Evolutionary conservation across 768 basidiomycete species (phyloP).

Genomic region (Lepiota subincarnata): DNA sequence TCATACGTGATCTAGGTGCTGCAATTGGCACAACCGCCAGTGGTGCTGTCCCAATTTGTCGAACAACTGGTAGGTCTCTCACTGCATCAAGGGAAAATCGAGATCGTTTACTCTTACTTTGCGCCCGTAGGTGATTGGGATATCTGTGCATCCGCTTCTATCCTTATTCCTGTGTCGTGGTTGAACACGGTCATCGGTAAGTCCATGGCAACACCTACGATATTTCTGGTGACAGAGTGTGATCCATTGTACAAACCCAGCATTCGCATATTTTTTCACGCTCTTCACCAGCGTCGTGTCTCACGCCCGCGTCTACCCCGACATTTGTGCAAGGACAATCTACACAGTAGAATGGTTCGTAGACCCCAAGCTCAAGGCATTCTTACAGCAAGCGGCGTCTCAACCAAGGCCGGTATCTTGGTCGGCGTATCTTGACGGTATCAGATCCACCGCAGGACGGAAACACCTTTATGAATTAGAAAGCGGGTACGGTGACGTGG

Average conservation of each 20-base stretch:
- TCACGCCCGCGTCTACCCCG: slow-evolving; percentile 38
- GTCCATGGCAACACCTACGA: slow-evolving; percentile 16
- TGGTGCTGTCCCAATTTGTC: slow-evolving; percentile 29
- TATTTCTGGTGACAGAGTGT: not conserved
- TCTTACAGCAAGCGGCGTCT: slow-evolving; percentile 5
- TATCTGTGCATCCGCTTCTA: slow-evolving; percentile 42
- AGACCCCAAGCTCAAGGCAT: slow-evolving; percentile 1
- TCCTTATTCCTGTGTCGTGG: slow-evolving; percentile 48
- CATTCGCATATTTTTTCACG: slow-evolving; percentile 49
- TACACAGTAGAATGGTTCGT: slow-evolving; percentile 58
- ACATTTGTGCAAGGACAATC: slow-evolving; percentile 51
- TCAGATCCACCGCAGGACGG: slow-evolving; percentile 22
- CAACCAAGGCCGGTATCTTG: slow-evolving; percentile 7
- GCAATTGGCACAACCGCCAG: slow-evolving; percentile 45
- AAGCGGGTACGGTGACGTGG: slow-evolving; percentile 13
- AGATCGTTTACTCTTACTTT: slow-evolving; percentile 4
- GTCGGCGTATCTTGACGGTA: slow-evolving; percentile 22
- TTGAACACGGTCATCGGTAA: slow-evolving; percentile 41
- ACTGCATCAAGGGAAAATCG: slow-evolving; percentile 1
- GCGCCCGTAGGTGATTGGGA: slow-evolving; percentile 32
- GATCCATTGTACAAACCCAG: slow-evolving; percentile 12
- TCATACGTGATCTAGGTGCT: slow-evolving; percentile 31
- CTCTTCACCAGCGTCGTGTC: slow-evolving; percentile 43
- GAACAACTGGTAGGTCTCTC: slow-evolving; percentile 26
- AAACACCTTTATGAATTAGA: slow-evolving; percentile 15